Percentiles rank a stretch among this genome's conserved stretches.
phyloP scores from a whole-genome alignment of 352 stramenopile genomes.

The Phytophthora cryptogea region DNA sequence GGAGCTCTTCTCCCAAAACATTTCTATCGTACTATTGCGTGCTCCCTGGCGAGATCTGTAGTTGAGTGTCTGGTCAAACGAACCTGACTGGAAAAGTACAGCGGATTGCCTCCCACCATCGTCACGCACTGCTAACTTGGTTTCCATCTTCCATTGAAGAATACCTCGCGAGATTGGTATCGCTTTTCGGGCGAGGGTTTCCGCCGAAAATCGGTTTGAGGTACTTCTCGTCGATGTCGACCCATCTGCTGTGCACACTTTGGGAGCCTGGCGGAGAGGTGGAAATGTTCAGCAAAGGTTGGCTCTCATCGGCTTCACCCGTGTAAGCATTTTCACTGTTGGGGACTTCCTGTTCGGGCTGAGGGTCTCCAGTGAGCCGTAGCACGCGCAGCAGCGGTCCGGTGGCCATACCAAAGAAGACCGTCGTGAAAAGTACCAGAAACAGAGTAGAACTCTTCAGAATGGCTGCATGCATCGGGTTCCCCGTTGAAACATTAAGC shows the following conservation, averaged over 20 bases:
- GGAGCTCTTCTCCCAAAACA: slow-evolving; percentile 9
- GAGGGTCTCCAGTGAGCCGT: slow-evolving; percentile 28
- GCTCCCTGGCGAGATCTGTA: slow-evolving; percentile 6
- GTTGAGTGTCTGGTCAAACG: neutral
- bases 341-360: slow-evolving; percentile 7
- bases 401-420: slow-evolving; percentile 57
- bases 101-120: neutral
- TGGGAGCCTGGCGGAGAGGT: slow-evolving; percentile 29
- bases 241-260: slow-evolving; percentile 62
- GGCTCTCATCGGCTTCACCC: slow-evolving; percentile 24
- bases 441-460: slow-evolving; percentile 71
- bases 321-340: slow-evolving; percentile 16
- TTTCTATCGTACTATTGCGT: slow-evolving; percentile 22
- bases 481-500: slow-evolving; percentile 63
- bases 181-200: slow-evolving; percentile 36
- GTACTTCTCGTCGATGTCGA: slow-evolving; percentile 66
- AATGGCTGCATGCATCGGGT: slow-evolving; percentile 52
- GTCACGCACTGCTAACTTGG: slow-evolving; percentile 12
- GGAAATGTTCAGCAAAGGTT: slow-evolving; percentile 11
- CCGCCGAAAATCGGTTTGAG: slow-evolving; percentile 71
- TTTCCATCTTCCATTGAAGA: slow-evolving; percentile 12
- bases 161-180: slow-evolving; percentile 22
- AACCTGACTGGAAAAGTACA: neutral
- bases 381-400: slow-evolving; percentile 46
- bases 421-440: slow-evolving; percentile 67